Evolutionary conservation across 306 rosid species (phyloP), one percentile per base, ranked within the genome.

Genomic region (Rosa chinensis): DNA sequence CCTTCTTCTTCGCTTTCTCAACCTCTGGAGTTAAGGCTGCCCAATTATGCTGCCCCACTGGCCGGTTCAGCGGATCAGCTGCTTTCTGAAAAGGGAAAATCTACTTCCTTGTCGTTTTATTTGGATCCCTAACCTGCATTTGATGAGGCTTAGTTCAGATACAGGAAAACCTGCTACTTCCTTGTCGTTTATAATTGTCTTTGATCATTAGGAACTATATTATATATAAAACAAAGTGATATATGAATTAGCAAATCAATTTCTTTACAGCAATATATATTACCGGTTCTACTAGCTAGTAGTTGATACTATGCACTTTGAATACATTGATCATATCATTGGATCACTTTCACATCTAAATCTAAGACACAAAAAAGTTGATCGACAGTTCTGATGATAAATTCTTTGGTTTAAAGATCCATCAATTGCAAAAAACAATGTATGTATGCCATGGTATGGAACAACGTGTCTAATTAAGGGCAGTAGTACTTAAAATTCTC

Each of bases 41-140:
- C 88, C 32, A 78, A 81, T 23, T 80, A 84, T 56, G 82, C 82
- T 39, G 59, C 86, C 70, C 58, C 79, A 56, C 72, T 86, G 77
- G 66, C 87, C 53, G 71, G 81, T 66, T 78, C 79, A 73, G 39
- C 87, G 21, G 87, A 82, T 59, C 78, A 43, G 17, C 66, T 40
- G 82, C 89, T 87, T 82, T 85, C 77, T n/a, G 70, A 78, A 55
- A 89, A 79, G 82, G 90, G 86, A 72, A 86, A 84, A 83, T 77
- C 88, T 83, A 63, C 91, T 77, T 89, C 85, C 62, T 87, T 82
- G 90, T 85, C 87, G 81, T 92, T 78, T 75, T 75, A 75, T 85
- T 58, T 56, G 81, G 90, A 92, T 76, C 86, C 92, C 66, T 90
- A 74, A 85, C 74, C 83, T 81, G 90, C 86, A 39, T 58, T 52